Percentiles rank a stretch among this genome's conserved stretches.
Evolutionary conservation across 2,329 filamentous ascomycete species (phyloP).

Genomic region (Alternaria sp.): DNA sequence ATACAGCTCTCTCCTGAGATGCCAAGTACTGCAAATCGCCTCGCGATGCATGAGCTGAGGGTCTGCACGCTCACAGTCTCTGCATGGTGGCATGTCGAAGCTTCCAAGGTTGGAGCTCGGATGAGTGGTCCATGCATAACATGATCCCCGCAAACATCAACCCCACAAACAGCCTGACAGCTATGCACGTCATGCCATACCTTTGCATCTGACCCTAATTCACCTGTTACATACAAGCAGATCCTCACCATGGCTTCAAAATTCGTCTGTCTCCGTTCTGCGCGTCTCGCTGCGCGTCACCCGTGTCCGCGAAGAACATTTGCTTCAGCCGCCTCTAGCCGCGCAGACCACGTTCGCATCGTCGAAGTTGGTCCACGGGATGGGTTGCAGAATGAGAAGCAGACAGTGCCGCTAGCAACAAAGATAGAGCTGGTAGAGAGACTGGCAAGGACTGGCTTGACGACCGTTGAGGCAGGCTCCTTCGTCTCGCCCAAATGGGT

Average conservation of each 20-base stretch:
- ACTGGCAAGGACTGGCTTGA: constrained; percentile 72
- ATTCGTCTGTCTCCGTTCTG: constrained; percentile 43
- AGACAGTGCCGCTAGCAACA: constrained; percentile 71
- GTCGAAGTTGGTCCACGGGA: constrained; percentile 87
- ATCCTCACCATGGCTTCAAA: constrained; percentile 42
- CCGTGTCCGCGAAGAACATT: constrained; percentile 41
- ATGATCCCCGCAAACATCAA: constrained; percentile 27
- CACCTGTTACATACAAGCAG: neutral
- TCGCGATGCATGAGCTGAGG: neutral
- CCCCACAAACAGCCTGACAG: constrained; percentile 23
- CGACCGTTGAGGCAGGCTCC: constrained; percentile 80
- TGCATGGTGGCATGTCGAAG: neutral
- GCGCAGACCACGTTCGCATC: constrained; percentile 63
- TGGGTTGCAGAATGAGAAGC: constrained; percentile 87
- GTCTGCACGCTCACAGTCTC: constrained; percentile 1
- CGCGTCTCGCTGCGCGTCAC: constrained; percentile 49
- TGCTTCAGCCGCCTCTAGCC: constrained; percentile 46
- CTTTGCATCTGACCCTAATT: neutral
- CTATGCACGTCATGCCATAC: constrained; percentile 22
- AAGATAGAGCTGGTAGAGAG: constrained; percentile 80
- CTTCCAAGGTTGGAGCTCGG: constrained; percentile 4
- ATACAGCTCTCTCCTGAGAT: neutral
- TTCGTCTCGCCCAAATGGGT: constrained; percentile 87
- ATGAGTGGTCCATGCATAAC: constrained; percentile 21
- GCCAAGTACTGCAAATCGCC: constrained; percentile 6